A percentile compares a stretch with the other conserved stretches of the same genome.
Evolutionary conservation across 371 early-diverging fungal species (phyloP).

Genomic region (Nematocida minor): DNA sequence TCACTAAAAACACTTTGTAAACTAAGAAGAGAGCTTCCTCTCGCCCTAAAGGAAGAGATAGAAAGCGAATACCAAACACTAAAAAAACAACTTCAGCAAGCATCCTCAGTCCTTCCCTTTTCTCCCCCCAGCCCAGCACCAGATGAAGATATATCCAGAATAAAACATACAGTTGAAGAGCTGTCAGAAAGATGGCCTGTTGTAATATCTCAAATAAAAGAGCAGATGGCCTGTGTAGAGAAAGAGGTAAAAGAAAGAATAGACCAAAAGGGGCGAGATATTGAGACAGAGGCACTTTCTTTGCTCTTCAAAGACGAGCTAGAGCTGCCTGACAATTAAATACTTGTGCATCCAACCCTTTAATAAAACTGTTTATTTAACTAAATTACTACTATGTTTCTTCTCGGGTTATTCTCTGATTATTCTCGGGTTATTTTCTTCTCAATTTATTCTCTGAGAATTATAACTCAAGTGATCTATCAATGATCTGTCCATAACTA

Average conservation of each 20-base stretch:
- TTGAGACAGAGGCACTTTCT: conserved; percentile 38
- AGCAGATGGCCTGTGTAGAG: conserved; percentile 10
- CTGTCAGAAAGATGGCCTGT: conserved; percentile 5
- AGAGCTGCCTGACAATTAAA: neutral
- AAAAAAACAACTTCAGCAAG: neutral
- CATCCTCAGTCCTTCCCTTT: no score
- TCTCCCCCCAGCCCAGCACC: neutral
- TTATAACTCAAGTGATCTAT: no score
- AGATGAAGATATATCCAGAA: neutral
- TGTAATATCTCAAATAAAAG: neutral
- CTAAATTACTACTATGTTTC: no score
- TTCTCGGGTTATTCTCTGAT: neutral
- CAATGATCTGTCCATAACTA: no score
- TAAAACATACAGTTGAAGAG: neutral
- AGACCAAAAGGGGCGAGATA: neutral
- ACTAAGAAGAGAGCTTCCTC: conserved; percentile 26
- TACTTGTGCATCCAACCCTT: no score
- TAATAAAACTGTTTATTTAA: no score
- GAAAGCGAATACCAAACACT: neutral
- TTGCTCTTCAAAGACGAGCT: conserved; percentile 46
- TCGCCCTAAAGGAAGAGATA: neutral
- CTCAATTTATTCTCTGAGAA: no score
- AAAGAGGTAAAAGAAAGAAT: conserved; percentile 44
- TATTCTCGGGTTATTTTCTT: no score
- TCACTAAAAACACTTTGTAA: conserved; percentile 1